Percentiles rank a stretch among this genome's conserved stretches.
These are phyloP conservation scores for Hsuehochloa calcarea DNA, from an alignment of 176 grass and related monocot genomes.

Conservation along the genomic window DNA sequence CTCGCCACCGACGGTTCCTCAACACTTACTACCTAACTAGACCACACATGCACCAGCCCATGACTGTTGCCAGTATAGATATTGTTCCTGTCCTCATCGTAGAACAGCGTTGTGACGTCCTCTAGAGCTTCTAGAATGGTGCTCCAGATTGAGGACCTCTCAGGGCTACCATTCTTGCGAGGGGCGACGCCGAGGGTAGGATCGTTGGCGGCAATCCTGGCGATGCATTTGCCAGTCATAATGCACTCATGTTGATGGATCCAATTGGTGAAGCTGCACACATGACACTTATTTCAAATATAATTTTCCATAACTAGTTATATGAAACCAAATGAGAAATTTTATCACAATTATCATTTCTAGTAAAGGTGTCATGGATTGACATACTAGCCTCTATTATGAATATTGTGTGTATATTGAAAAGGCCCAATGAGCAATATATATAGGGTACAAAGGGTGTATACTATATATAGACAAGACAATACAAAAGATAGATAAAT, in stretches of 20 bases:
- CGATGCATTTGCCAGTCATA: slow-evolving; percentile 94
- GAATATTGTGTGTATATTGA: too few relatives aligned
- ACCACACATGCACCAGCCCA: slow-evolving; percentile 96
- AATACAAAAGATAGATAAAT: too few relatives aligned
- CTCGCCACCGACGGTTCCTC: too few relatives aligned
- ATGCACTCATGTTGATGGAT: slow-evolving; percentile 98
- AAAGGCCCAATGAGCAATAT: too few relatives aligned
- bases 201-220: slow-evolving; percentile 86
- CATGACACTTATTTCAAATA: neutral
- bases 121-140: slow-evolving; percentile 78
- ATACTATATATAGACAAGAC: too few relatives aligned
- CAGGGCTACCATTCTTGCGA: slow-evolving; percentile 31
- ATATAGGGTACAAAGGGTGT: too few relatives aligned
- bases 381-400: too few relatives aligned
- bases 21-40: slow-evolving; percentile 58
- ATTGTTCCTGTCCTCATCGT: slow-evolving; percentile 93
- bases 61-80: slow-evolving; percentile 95
- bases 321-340: neutral
- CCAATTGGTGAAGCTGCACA: slow-evolving; percentile 61
- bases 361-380: neutral
- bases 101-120: slow-evolving; percentile 92
- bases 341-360: neutral
- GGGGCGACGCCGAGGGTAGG: slow-evolving; percentile 38
- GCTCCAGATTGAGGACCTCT: slow-evolving; percentile 61
- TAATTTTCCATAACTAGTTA: neutral